Conservation (phyloP, 1,284 basidiomycete species). For the Microbotryum scabiosae region DNA sequence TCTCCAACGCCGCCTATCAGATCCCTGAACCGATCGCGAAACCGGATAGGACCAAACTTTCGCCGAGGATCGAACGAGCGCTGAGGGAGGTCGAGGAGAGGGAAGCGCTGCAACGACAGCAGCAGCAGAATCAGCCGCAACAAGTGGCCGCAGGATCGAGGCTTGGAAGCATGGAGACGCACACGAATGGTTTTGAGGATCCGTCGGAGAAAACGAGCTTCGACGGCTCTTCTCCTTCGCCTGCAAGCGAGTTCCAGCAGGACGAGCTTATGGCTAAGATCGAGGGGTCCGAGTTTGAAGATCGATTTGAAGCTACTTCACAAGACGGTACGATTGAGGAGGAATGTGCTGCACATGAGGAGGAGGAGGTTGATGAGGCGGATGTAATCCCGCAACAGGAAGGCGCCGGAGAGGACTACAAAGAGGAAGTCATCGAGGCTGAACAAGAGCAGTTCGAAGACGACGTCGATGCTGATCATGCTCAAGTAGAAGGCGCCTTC, state of each 20-base stretch:
- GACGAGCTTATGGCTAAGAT: background rate
- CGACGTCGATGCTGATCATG: too few relatives aligned
- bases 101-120: slow-evolving; percentile 1
- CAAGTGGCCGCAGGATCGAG: background rate
- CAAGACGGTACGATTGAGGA: too few relatives aligned
- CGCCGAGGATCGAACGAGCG: slow-evolving; percentile 20
- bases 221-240: background rate
- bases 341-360: too few relatives aligned
- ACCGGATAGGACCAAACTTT: slow-evolving; percentile 1
- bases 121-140: background rate
- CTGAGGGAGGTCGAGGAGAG: slow-evolving; percentile 12
- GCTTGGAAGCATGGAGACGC: background rate
- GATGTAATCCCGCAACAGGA: too few relatives aligned
- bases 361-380: too few relatives aligned
- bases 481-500: too few relatives aligned
- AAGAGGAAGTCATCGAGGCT: too few relatives aligned
- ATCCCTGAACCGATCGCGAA: background rate
- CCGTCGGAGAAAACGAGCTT: background rate
- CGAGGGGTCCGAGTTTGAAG: background rate
- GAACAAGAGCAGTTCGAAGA: too few relatives aligned
- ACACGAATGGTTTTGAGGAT: background rate
- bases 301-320: background rate
- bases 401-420: too few relatives aligned
- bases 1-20: slow-evolving; percentile 16
- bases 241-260: background rate